phyloP scores from a whole-genome alignment of 1,139 yeast genomes.

The Blastobotrys elegans region DNA sequence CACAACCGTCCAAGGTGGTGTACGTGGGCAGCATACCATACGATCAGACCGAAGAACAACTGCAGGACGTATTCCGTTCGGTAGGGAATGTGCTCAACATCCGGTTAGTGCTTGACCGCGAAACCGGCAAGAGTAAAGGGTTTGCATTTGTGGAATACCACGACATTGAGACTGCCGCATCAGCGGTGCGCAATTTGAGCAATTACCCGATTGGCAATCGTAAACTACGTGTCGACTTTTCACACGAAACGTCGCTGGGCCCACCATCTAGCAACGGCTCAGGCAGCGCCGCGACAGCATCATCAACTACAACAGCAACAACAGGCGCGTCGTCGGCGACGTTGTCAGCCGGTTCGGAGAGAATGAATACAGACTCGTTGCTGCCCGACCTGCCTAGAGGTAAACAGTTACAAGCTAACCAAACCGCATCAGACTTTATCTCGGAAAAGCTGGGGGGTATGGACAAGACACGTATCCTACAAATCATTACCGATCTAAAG shows the following conservation, averaged over 20 bases:
- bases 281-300: neutral
- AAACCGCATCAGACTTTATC: slow-evolving; percentile 53
- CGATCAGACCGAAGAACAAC: slow-evolving; percentile 86
- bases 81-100: slow-evolving; percentile 84
- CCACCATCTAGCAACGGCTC: slow-evolving; percentile 7
- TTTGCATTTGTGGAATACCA: slow-evolving; percentile 81
- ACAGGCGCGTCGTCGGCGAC: too few species aligned
- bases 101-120: slow-evolving; percentile 76
- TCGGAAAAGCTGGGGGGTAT: slow-evolving; percentile 50
- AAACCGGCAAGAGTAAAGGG: slow-evolving; percentile 88
- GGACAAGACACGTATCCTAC: slow-evolving; percentile 49
- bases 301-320: neutral
- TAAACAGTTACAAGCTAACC: slow-evolving; percentile 44
- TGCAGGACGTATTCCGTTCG: slow-evolving; percentile 67
- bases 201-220: slow-evolving; percentile 74
- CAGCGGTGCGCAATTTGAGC: slow-evolving; percentile 85
- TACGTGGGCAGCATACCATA: slow-evolving; percentile 66
- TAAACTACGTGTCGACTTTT: slow-evolving; percentile 61
- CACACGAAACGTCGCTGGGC: slow-evolving; percentile 37
- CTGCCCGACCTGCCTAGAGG: slow-evolving; percentile 32
- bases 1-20: slow-evolving; percentile 35
- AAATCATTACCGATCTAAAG: slow-evolving; percentile 56
- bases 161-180: slow-evolving; percentile 72
- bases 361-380: slow-evolving; percentile 1
- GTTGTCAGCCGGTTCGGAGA: too few species aligned